Evolutionary conservation across 2,329 filamentous ascomycete genomes (phyloP).

Genomic region (Cytospora schulzeri): DNA sequence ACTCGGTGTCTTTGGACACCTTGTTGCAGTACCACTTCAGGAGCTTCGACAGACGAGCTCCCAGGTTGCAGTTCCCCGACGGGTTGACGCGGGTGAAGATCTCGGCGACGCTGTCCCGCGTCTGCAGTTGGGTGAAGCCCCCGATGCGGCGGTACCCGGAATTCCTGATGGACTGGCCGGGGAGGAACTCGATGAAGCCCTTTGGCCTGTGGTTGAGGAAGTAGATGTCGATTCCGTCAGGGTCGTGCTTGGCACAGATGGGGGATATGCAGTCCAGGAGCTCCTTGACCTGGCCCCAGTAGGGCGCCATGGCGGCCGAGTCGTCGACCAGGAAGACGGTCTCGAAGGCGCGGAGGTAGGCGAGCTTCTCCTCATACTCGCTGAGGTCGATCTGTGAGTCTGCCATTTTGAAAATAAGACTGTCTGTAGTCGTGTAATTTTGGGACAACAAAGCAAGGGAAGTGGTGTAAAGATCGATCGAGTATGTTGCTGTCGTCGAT

Average conservation of each 20-base stretch:
- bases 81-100: conserved; percentile 33
- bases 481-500: not conserved
- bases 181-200: conserved; percentile 36
- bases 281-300: conserved; percentile 73
- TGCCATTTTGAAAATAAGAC: conserved; percentile 14
- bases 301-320: conserved; percentile 61
- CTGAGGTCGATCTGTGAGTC: conserved; percentile 14
- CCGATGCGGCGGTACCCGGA: conserved; percentile 66
- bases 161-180: conserved; percentile 43
- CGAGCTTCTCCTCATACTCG: conserved; percentile 33
- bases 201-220: conserved; percentile 74
- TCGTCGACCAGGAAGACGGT: conserved; percentile 92
- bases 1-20: conserved; percentile 32
- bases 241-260: conserved; percentile 77
- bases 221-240: conserved; percentile 85
- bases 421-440: not conserved
- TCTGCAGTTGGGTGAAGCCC: conserved; percentile 31
- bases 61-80: conserved; percentile 33
- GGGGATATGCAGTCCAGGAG: conserved; percentile 76
- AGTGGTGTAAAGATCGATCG: not conserved
- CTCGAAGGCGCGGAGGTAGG: conserved; percentile 79
- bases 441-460: too few relatives aligned
- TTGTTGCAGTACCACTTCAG: conserved; percentile 34
- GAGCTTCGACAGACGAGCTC: conserved; percentile 32
- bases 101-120: conserved; percentile 32